Percentiles rank a stretch among this genome's conserved stretches.
These are phyloP conservation scores for Angomonas desouzai DNA, from an alignment of 208 protist species.

Conservation along the genomic window DNA sequence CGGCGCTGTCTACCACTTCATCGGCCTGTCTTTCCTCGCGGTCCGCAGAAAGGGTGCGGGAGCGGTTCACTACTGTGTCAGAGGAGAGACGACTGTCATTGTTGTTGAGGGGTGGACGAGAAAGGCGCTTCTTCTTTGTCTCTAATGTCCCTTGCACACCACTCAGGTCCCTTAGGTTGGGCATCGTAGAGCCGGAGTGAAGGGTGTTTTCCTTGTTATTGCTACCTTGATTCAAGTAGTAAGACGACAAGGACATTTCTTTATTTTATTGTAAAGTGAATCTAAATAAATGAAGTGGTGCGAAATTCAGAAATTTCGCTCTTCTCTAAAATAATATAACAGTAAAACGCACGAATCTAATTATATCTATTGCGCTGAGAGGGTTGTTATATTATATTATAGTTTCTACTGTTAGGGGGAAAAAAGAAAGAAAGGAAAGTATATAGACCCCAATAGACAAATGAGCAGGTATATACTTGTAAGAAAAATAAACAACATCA, in stretches of 20 bases:
- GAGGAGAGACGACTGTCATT: background rate
- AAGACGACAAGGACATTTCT: background rate
- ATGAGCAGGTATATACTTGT: no score
- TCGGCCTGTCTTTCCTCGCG: background rate
- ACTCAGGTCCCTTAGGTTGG: background rate
- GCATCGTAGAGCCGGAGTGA: background rate
- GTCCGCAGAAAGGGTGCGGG: background rate
- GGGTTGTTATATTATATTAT: background rate
- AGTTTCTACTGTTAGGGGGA: background rate
- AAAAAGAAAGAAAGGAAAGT: slow-evolving; percentile 5
- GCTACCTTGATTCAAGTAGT: background rate
- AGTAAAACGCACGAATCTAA: background rate
- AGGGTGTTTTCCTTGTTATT: background rate
- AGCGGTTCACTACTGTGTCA: background rate
- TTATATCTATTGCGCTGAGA: background rate
- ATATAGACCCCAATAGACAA: no score
- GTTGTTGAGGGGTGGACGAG: background rate
- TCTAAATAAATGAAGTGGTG: no score
- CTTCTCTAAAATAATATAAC: background rate
- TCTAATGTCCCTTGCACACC: background rate
- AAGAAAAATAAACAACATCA: slow-evolving; percentile 9
- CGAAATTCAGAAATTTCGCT: background rate
- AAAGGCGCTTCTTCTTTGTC: background rate
- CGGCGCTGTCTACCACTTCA: no score
- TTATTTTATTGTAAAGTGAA: background rate